Conservation (phyloP, 1,139 yeast species). For the Sugiyamaella novakii region DNA sequence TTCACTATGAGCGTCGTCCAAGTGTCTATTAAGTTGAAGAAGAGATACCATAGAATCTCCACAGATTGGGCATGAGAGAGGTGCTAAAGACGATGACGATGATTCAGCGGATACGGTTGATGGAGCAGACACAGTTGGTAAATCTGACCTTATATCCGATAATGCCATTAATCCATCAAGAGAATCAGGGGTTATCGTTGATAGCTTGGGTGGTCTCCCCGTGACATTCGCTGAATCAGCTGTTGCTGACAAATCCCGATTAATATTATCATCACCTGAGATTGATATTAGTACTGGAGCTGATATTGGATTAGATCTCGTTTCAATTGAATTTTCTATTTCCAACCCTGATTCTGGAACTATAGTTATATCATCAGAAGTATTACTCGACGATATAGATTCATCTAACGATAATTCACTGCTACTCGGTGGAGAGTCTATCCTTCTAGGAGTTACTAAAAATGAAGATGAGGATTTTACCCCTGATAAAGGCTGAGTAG, state of each 20-base stretch:
- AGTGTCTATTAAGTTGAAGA: conserved; percentile 63
- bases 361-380: conserved; percentile 22
- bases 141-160: too few species aligned
- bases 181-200: too few species aligned
- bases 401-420: conserved; percentile 29
- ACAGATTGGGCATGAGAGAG: conserved; percentile 68
- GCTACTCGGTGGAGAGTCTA: conserved; percentile 28
- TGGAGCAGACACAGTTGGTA: too few species aligned
- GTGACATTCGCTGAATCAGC: background rate
- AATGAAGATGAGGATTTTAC: conserved; percentile 9
- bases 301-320: background rate
- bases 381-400: conserved; percentile 28
- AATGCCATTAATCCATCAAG: too few species aligned
- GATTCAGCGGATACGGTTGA: background rate
- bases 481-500: conserved; percentile 3
- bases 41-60: conserved; percentile 59
- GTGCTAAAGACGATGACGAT: background rate
- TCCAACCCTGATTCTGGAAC: conserved; percentile 9
- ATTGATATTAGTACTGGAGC: background rate
- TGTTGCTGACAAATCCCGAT: background rate
- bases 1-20: conserved; percentile 66
- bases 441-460: conserved; percentile 13
- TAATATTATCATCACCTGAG: background rate
- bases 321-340: background rate
- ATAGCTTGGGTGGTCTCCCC: too few species aligned